Base-by-base conservation (phyloP, 306 rosid species). In the Phaseolus lunatus region DNA sequence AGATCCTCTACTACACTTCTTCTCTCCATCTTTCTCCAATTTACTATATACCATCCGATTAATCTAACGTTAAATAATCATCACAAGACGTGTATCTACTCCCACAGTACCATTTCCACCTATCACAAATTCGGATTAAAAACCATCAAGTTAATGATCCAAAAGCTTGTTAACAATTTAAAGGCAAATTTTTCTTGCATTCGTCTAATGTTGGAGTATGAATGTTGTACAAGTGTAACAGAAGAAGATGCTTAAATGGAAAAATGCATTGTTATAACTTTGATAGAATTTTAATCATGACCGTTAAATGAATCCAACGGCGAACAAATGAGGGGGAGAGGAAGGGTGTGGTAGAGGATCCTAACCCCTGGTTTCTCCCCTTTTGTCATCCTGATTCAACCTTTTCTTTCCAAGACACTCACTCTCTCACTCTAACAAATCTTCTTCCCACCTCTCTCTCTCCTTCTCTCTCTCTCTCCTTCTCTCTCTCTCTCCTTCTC, bases 351-450 rank as follows among this genome's bases (percentile, higher is more conserved):
- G 48, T 11, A 43, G 48, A 3, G 48, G 48, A 43, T 43, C 5
- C 0, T 0, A 41, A 41, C 11, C 14, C 45, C 48, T 11, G 13
- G 12, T 43, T 43, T 43, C 48, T 43, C 5, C 14, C 14, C 23
- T 23, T 37, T 37, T 50, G 44, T 24, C 23, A 5, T 27, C 13
- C 10, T 5, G 15, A 26, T 44, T 72, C 75, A 26, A 15, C 83
- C 72, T 50, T 82, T 82, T 50, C 24, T 43, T 43, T 48, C 41
- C 41, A 43, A 22, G 0, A 59, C 75, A 23, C 81, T 39, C 44
- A 19, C 76, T 41, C 37, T 45, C 72, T 39, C 65, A 19, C 75
- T 41, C 80, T 14, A 19, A 1, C 68, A 43, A 8, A 33, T 49
- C 39, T 4, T 48, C 78, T 13, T 66, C 5, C 59, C 1, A 12